phyloP scores from a whole-genome alignment of 176 grass and related monocot species.

The Hordeum marinum region DNA sequence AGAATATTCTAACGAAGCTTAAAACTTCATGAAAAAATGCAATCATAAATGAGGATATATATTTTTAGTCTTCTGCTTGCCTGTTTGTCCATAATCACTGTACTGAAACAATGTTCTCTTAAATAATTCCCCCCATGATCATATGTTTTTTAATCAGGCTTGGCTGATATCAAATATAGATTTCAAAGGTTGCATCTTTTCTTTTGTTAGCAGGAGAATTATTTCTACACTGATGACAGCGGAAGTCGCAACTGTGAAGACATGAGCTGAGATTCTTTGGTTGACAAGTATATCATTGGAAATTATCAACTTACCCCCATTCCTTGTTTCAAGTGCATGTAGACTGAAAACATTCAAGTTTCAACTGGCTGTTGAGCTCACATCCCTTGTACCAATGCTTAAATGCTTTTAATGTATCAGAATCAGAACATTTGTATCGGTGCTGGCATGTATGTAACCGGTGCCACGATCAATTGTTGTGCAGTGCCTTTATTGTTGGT shows the following conservation, averaged over 20 bases:
- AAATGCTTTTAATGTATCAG: constrained; percentile 39
- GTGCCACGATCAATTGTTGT: background rate
- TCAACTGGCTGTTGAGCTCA: constrained; percentile 41
- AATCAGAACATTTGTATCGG: background rate
- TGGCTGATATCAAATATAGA: background rate
- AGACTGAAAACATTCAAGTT: constrained; percentile 38
- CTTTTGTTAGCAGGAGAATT: constrained; percentile 26
- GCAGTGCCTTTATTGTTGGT: constrained; percentile 9
- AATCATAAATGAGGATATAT: background rate
- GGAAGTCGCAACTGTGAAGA: constrained; percentile 51
- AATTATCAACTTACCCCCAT: constrained; percentile 47
- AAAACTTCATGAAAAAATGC: background rate
- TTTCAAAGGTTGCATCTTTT: background rate
- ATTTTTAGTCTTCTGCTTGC: background rate
- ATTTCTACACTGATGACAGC: constrained; percentile 41
- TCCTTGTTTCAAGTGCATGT: constrained; percentile 34
- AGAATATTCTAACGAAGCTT: background rate
- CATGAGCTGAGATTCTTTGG: constrained; percentile 59
- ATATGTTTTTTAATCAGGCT: background rate
- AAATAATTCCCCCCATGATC: background rate
- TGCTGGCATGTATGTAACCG: background rate
- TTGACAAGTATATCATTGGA: constrained; percentile 41
- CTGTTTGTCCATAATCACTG: background rate
- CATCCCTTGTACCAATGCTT: constrained; percentile 37
- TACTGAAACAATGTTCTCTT: background rate